phyloP scores from a whole-genome alignment of 2,329 filamentous ascomycete species.

The Leptographium procerum region DNA sequence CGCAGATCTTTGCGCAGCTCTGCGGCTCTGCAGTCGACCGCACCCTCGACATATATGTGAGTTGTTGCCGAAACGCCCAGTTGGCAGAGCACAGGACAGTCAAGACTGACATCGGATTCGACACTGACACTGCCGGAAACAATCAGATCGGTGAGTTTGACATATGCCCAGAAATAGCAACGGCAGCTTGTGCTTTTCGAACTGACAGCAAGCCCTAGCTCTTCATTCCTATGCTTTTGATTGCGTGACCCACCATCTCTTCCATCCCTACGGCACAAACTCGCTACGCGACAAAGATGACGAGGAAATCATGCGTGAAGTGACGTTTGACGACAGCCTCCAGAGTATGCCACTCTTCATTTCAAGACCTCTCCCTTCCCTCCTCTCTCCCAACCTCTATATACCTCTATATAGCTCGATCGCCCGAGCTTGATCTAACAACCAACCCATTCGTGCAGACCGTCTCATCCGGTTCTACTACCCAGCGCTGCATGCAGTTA shows the following conservation, averaged over 20 bases:
- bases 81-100: too few relatives aligned
- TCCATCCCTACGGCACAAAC: conserved; percentile 52
- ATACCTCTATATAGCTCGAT: background rate
- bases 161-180: background rate
- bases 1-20: conserved; percentile 40
- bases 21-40: conserved; percentile 33
- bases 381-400: conserved; percentile 1
- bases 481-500: conserved; percentile 36
- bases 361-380: conserved; percentile 10
- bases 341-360: too few relatives aligned
- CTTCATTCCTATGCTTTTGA: conserved; percentile 60
- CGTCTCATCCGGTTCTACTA: conserved; percentile 48
- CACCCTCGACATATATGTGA: conserved; percentile 51
- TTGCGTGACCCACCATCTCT: conserved; percentile 58
- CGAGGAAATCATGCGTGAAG: conserved; percentile 55
- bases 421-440: too few relatives aligned
- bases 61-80: too few relatives aligned
- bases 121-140: background rate
- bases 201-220: conserved; percentile 13
- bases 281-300: conserved; percentile 45
- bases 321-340: conserved; percentile 56
- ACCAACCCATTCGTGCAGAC: conserved; percentile 28
- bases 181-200: background rate
- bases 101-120: too few relatives aligned
- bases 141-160: background rate